Evolutionary conservation across 345 rosid species (phyloP), one percentile per base, ranked within the genome.

Genomic region (Gossypium raimondii): DNA sequence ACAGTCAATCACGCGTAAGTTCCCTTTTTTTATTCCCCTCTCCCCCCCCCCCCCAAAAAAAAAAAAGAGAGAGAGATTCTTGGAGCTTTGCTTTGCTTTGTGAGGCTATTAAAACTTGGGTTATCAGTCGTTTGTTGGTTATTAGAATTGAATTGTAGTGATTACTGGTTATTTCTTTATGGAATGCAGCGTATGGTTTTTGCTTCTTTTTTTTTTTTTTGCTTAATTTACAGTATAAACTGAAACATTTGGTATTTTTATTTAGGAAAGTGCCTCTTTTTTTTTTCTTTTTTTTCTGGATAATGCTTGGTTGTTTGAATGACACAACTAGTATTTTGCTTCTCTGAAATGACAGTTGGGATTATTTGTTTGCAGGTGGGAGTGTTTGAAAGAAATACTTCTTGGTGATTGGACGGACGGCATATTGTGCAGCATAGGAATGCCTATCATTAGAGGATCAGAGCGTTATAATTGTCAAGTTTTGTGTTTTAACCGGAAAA

Each of bases 391-490:
- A 77, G 98, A 93, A 34, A 67, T 95, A 79, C 61, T 95, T 76
- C 77, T 86, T 24, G 91, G 93, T 63, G 94, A 93, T 74, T 90
- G 89, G 92, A 93, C 97, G 0, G 92, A 90, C 77, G 97, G 89
- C 27, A 90, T 95, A 74, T 74, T 93, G 38, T 93, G 99, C 83
- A 93, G 99, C 83, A 83, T 95, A 22, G 99, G 99, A 70, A 93
- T 95, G 99, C 99, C 97, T 53, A 76, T 90, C 50, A 84, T 90
- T 63, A 89, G 86, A 83, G 98, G 93, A 83, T 91, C 99, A 0
- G 98, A 90, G 81, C 91, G 94, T 74, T 93, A 95, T 76, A 95
- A 95, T 60, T 95, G 99, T 84, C 98, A 95, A 81, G 89, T 95
- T 64, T 79, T 93, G 10, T 95, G 99, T 77, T 82, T 91, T 79